phyloP scores from a whole-genome alignment of 345 rosid genomes.

The Psidium friedrichsthalianum region DNA sequence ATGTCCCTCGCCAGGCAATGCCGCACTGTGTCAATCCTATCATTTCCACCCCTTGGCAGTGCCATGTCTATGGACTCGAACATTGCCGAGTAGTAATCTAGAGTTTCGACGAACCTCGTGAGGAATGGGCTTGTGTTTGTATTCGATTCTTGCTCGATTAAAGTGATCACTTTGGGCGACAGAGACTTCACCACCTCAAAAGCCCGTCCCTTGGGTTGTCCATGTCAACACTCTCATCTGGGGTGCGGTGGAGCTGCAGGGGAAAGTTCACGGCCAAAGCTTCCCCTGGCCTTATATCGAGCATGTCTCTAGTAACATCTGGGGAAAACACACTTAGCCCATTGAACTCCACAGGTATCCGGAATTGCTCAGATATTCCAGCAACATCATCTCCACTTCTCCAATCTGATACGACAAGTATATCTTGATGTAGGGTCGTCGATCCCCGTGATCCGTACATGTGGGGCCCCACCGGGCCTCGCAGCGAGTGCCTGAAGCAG shows the following conservation, averaged over 20 bases:
- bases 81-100: slow-evolving; percentile 55
- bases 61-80: slow-evolving; percentile 61
- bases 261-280: slow-evolving; percentile 63
- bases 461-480: slow-evolving; percentile 56
- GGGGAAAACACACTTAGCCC: slow-evolving; percentile 48
- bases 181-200: slow-evolving; percentile 59
- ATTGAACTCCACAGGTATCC: slow-evolving; percentile 44
- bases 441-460: slow-evolving; percentile 60
- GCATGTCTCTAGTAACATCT: slow-evolving; percentile 44
- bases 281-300: slow-evolving; percentile 54
- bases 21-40: slow-evolving; percentile 42
- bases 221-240: slow-evolving; percentile 60
- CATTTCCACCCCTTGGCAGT: slow-evolving; percentile 33
- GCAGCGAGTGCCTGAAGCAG: slow-evolving; percentile 66
- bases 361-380: slow-evolving; percentile 36
- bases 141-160: slow-evolving; percentile 75
- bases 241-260: slow-evolving; percentile 59
- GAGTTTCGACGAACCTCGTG: slow-evolving; percentile 44
- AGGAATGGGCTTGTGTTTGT: slow-evolving; percentile 66
- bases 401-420: slow-evolving; percentile 45
- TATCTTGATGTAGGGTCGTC: slow-evolving; percentile 42
- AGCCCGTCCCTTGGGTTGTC: slow-evolving; percentile 66
- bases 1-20: slow-evolving; percentile 66
- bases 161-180: slow-evolving; percentile 46
- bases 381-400: slow-evolving; percentile 32